phyloP scores from a whole-genome alignment of 768 basidiomycete genomes.

The Lactarius sp. region DNA sequence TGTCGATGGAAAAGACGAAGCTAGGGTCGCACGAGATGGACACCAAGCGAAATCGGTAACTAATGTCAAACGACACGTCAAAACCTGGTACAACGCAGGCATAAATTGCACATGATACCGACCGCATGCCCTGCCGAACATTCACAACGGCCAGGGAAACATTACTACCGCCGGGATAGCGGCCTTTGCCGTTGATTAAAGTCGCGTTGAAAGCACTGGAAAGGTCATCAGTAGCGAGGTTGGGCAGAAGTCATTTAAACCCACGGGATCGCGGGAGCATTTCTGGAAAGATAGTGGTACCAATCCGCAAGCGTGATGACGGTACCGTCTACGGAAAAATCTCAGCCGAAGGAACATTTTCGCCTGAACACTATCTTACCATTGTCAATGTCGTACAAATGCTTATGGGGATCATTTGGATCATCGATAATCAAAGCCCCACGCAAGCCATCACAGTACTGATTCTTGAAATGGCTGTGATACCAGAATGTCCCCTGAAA shows the following conservation, averaged over 20 bases:
- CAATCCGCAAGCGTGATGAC: constrained; percentile 50
- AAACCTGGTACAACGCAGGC: background rate
- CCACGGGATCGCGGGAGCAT: constrained; percentile 26
- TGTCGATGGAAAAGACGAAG: constrained; percentile 38
- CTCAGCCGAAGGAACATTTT: constrained; percentile 1
- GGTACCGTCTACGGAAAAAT: constrained; percentile 33
- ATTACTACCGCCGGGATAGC: constrained; percentile 39
- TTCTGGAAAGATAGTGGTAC: constrained; percentile 38
- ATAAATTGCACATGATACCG: background rate
- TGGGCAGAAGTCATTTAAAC: background rate
- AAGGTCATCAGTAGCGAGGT: background rate
- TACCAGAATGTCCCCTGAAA: constrained; percentile 31
- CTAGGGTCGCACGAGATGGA: constrained; percentile 31
- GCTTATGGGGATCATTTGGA: constrained; percentile 36
- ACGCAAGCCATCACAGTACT: constrained; percentile 38
- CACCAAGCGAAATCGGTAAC: constrained; percentile 26
- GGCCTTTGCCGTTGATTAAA: constrained; percentile 50
- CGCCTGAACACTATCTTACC: constrained; percentile 22
- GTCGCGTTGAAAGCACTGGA: constrained; percentile 36
- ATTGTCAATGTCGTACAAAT: constrained; percentile 40
- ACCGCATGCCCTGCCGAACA: constrained; percentile 35
- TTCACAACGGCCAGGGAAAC: constrained; percentile 42
- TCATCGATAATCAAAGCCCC: constrained; percentile 40
- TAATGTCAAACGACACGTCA: background rate
- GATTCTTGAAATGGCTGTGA: constrained; percentile 27